Percentiles rank a stretch among this genome's conserved stretches.
Conservation (phyloP, 352 stramenopile species). For the Phytophthora quininea region DNA sequence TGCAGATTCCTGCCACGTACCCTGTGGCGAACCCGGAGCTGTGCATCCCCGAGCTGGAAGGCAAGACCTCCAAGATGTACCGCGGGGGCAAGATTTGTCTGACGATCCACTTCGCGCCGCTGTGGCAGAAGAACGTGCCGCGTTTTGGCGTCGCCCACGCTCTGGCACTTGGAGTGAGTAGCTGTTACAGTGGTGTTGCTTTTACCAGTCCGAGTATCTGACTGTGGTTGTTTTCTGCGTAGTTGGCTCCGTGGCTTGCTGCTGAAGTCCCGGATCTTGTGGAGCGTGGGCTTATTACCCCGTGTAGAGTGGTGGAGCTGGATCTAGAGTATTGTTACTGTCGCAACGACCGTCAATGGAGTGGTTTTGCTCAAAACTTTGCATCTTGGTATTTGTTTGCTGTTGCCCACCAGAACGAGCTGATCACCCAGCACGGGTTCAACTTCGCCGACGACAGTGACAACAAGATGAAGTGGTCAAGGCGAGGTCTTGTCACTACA, state of each 20-base stretch:
- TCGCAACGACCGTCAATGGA: neutral
- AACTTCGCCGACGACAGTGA: too few species aligned
- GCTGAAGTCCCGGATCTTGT: slow-evolving; percentile 88
- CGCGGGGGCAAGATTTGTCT: slow-evolving; percentile 89
- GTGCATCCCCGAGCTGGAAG: slow-evolving; percentile 87
- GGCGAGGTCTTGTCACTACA: too few species aligned
- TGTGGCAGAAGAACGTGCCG: slow-evolving; percentile 91
- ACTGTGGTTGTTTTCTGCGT: slow-evolving; percentile 14
- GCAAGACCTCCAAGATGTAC: slow-evolving; percentile 93
- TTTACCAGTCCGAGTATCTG: neutral
- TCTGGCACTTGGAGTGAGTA: slow-evolving; percentile 77
- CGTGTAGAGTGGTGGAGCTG: slow-evolving; percentile 37
- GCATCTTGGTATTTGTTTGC: neutral
- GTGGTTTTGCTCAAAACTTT: neutral
- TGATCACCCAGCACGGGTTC: too few species aligned
- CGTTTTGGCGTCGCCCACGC: slow-evolving; percentile 88
- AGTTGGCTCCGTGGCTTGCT: slow-evolving; percentile 88
- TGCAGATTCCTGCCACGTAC: slow-evolving; percentile 79
- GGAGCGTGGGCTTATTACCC: slow-evolving; percentile 77
- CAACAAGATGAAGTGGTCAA: too few species aligned
- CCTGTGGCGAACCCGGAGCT: slow-evolving; percentile 83
- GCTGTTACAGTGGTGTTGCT: neutral
- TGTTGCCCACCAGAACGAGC: too few species aligned
- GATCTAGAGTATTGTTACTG: neutral
- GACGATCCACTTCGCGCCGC: slow-evolving; percentile 88